Conservation (phyloP, 2,329 filamentous ascomycete species). For the Monosporascus sp. region DNA sequence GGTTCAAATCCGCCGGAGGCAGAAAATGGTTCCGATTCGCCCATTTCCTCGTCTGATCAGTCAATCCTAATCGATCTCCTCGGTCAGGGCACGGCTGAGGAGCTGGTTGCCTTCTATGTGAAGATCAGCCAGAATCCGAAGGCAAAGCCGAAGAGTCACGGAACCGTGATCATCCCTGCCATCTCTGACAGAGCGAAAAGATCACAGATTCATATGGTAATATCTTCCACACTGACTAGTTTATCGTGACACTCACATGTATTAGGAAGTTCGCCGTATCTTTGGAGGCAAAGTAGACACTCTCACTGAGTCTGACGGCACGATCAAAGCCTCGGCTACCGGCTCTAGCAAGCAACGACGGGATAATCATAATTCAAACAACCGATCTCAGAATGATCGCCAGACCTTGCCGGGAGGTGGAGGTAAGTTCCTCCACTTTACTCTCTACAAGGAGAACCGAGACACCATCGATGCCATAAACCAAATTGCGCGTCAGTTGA, state of each 20-base stretch:
- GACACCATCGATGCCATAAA: constrained; percentile 90
- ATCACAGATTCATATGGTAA: constrained; percentile 42
- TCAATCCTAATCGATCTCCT: constrained; percentile 17
- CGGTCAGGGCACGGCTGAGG: constrained; percentile 16
- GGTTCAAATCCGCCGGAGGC: constrained; percentile 3
- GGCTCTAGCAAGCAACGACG: constrained; percentile 22
- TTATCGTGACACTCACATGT: constrained; percentile 12
- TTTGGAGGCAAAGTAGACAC: constrained; percentile 78
- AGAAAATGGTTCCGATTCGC: constrained; percentile 2
- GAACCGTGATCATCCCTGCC: constrained; percentile 19
- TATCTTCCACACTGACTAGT: constrained; percentile 1
- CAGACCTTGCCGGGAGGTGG: constrained; percentile 26
- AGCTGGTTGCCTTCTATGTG: constrained; percentile 17
- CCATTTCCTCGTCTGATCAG: constrained; percentile 15
- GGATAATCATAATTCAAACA: constrained; percentile 19
- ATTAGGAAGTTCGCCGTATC: constrained; percentile 64
- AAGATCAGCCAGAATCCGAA: constrained; percentile 18
- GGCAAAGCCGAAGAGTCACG: constrained; percentile 10
- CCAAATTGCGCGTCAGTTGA: constrained; percentile 69
- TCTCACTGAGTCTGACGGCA: constrained; percentile 51
- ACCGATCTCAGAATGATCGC: constrained; percentile 15
- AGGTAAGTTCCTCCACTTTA: constrained; percentile 86
- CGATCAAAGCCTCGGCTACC: constrained; percentile 55
- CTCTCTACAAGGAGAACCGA: constrained; percentile 93
- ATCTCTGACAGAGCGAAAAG: constrained; percentile 23